These are phyloP conservation scores for Parasitella parasitica DNA, from an alignment of 371 early-diverging fungal species.

Conservation along the genomic window DNA sequence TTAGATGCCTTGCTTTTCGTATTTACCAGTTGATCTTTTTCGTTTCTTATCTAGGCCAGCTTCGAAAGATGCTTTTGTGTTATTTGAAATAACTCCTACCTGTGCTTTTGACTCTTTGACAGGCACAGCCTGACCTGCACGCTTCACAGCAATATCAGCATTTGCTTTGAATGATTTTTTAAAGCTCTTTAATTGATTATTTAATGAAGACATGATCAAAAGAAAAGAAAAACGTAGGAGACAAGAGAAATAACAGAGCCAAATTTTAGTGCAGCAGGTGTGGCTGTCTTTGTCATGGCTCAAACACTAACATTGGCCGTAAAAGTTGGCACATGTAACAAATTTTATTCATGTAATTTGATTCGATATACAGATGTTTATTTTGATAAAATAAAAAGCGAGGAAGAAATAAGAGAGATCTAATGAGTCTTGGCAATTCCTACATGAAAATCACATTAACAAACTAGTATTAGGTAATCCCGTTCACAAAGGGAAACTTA, in stretches of 20 bases:
- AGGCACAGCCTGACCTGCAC: conserved; percentile 31
- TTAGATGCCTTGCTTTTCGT: neutral
- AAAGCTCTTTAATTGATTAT: conserved; percentile 40
- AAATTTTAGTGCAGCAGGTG: too few species aligned
- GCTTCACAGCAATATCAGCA: conserved; percentile 39
- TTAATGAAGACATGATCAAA: conserved; percentile 15
- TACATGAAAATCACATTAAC: neutral
- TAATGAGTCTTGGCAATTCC: conserved; percentile 40
- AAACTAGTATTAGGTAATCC: neutral
- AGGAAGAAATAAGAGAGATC: neutral
- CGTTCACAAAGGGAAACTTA: conserved; percentile 20
- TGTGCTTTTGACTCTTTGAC: neutral
- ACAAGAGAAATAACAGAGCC: neutral
- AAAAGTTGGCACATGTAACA: neutral
- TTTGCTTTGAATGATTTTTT: conserved; percentile 43
- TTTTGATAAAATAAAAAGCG: neutral
- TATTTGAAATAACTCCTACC: conserved; percentile 33
- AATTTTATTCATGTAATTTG: neutral
- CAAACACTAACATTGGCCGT: too few species aligned
- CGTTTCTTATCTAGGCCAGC: conserved; percentile 27
- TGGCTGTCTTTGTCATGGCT: too few species aligned
- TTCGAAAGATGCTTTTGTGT: conserved; percentile 42
- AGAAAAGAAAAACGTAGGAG: conserved; percentile 2
- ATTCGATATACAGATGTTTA: neutral
- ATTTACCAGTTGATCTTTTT: conserved; percentile 38